Percentiles rank a stretch among this genome's conserved stretches.
Conservation (phyloP, 2,329 filamentous ascomycete species). For the Trichophyton mentagrophytes region DNA sequence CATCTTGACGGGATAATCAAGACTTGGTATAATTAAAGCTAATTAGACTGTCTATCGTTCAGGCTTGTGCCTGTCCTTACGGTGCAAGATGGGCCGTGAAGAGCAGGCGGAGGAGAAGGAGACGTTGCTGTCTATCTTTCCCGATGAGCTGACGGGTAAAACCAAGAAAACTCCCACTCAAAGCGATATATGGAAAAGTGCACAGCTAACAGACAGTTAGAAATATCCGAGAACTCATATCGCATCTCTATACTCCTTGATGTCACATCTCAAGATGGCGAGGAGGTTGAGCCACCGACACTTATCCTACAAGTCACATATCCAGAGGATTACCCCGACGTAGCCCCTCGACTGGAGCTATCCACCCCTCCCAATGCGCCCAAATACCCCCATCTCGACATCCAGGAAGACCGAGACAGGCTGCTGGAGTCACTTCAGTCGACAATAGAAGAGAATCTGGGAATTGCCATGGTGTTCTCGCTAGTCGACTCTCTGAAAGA, state of each 20-base stretch:
- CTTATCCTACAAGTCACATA: conserved; percentile 79
- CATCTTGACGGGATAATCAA: not conserved
- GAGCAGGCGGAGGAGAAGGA: conserved; percentile 94
- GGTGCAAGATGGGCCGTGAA: conserved; percentile 45
- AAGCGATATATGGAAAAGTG: not conserved
- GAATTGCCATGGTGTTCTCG: conserved; percentile 96
- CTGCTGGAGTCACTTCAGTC: conserved; percentile 60
- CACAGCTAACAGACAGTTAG: conserved; percentile 34
- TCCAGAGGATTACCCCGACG: conserved; percentile 81
- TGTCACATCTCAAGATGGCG: conserved; percentile 50
- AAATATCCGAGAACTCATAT: conserved; percentile 81
- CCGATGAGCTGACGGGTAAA: conserved; percentile 85
- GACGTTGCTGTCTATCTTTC: conserved; percentile 95
- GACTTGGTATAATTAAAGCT: not conserved
- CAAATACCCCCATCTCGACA: conserved; percentile 60
- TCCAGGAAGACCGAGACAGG: conserved; percentile 63
- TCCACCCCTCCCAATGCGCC: conserved; percentile 56
- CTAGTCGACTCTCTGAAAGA: conserved; percentile 81
- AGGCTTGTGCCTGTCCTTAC: not conserved
- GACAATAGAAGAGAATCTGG: conserved; percentile 80
- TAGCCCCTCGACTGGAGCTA: conserved; percentile 70
- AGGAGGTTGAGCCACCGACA: conserved; percentile 49
- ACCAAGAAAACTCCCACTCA: not conserved
- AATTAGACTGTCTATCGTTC: not conserved
- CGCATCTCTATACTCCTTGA: conserved; percentile 79